Conservation (phyloP, 805 yeast species). For the Soucietia sequanensis region DNA sequence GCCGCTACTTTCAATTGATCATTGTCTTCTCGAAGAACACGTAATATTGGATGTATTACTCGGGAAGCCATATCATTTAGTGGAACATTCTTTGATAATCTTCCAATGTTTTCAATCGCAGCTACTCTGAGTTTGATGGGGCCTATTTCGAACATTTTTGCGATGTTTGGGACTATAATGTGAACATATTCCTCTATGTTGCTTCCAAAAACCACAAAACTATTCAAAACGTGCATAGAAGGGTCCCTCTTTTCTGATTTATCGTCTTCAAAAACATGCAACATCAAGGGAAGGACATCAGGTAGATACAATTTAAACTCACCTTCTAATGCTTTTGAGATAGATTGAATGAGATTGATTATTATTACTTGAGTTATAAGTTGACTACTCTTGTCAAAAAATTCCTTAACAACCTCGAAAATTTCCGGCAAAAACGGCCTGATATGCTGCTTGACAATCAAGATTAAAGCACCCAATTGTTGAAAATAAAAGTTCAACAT, state of each 20-base stretch:
- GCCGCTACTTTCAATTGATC: conserved; percentile 65
- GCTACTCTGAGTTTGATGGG: conserved; percentile 62
- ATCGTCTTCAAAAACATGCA: conserved; percentile 75
- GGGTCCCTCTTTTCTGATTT: conserved; percentile 59
- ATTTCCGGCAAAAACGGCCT: conserved; percentile 78
- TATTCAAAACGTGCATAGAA: conserved; percentile 71
- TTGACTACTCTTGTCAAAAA: conserved; percentile 49
- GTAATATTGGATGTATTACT: conserved; percentile 79
- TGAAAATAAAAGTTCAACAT: conserved; percentile 87
- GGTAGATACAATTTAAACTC: conserved; percentile 88
- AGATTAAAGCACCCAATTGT: conserved; percentile 75
- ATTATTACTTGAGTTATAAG: conserved; percentile 72
- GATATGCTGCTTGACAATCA: conserved; percentile 86
- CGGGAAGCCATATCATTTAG: conserved; percentile 87
- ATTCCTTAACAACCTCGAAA: conserved; percentile 72
- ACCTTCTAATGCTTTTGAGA: conserved; percentile 84
- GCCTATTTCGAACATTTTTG: conserved; percentile 71
- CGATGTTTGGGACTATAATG: conserved; percentile 81
- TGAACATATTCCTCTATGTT: conserved; percentile 88
- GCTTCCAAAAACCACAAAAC: conserved; percentile 82
- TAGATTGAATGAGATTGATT: conserved; percentile 74
- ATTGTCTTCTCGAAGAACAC: conserved; percentile 54
- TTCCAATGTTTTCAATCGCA: conserved; percentile 82
- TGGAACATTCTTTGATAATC: conserved; percentile 67
- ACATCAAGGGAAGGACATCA: conserved; percentile 68